Conservation (phyloP, 179 eudicot genomes). For the Spinacia oleracea region DNA sequence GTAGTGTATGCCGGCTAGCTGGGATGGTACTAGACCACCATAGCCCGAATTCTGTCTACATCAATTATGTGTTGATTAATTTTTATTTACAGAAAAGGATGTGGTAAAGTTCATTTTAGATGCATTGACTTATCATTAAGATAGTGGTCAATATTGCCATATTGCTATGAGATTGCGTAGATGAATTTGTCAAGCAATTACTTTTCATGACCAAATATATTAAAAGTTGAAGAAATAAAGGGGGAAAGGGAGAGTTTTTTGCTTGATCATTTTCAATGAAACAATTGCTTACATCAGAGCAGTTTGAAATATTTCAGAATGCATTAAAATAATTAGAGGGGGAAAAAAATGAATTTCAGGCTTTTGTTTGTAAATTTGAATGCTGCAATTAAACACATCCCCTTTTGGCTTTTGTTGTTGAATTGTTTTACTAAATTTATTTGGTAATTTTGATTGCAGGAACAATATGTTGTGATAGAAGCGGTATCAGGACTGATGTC, state of each 20-base stretch:
- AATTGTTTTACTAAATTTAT: background rate
- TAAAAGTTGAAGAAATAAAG: background rate
- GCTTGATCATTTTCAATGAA: background rate
- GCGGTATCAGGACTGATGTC: slow-evolving; percentile 65
- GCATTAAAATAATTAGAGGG: no score
- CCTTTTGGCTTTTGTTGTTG: background rate
- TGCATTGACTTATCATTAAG: slow-evolving; percentile 23
- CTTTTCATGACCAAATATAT: slow-evolving; percentile 2
- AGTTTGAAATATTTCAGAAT: slow-evolving; percentile 36
- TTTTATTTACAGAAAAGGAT: background rate
- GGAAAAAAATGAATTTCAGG: no score
- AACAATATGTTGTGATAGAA: slow-evolving; percentile 90
- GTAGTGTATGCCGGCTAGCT: background rate
- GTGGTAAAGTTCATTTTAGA: slow-evolving; percentile 18
- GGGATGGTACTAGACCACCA: background rate
- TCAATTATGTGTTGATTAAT: no score
- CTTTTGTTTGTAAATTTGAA: background rate
- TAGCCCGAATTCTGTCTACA: background rate
- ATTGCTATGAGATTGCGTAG: background rate
- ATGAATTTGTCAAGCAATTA: background rate
- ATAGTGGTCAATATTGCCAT: background rate
- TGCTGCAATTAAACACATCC: background rate
- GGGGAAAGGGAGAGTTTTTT: background rate
- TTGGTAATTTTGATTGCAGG: slow-evolving; percentile 54
- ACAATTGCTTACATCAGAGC: slow-evolving; percentile 41